Conservation (phyloP, 306 rosid species). For the Dalbergia oliveri region DNA sequence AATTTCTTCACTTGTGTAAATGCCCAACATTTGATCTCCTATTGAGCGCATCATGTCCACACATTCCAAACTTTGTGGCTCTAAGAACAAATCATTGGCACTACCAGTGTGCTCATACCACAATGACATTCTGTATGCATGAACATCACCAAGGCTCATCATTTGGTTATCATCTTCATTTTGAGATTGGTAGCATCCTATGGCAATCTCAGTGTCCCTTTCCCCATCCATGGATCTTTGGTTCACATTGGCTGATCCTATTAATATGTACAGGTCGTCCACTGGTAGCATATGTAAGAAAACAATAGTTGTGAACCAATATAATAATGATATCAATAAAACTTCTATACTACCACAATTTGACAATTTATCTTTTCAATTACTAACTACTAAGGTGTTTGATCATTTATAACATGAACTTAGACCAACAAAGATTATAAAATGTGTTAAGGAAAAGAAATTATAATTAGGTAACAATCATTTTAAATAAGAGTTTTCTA, state of each 20-base stretch:
- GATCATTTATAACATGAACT: not conserved
- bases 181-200: constrained; percentile 78
- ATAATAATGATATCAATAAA: not conserved
- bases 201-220: constrained; percentile 91
- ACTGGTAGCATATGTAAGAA: constrained; percentile 55
- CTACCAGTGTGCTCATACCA: constrained; percentile 85
- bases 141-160: constrained; percentile 53
- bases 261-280: constrained; percentile 87
- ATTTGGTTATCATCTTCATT: constrained; percentile 37
- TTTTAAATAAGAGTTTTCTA: not conserved
- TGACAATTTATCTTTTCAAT: not conserved
- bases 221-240: constrained; percentile 96
- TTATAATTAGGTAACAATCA: not conserved
- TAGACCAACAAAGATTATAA: too few species aligned
- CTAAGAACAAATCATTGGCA: constrained; percentile 46
- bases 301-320: constrained; percentile 24
- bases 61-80: constrained; percentile 59
- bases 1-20: constrained; percentile 62
- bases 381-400: not conserved
- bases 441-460: not conserved
- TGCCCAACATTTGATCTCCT: constrained; percentile 74
- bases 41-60: constrained; percentile 54
- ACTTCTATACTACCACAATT: not conserved
- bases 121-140: constrained; percentile 70
- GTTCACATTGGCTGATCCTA: constrained; percentile 96